Base-by-base conservation (phyloP, 805 yeast species). In the Candida cerambycidarum region DNA sequence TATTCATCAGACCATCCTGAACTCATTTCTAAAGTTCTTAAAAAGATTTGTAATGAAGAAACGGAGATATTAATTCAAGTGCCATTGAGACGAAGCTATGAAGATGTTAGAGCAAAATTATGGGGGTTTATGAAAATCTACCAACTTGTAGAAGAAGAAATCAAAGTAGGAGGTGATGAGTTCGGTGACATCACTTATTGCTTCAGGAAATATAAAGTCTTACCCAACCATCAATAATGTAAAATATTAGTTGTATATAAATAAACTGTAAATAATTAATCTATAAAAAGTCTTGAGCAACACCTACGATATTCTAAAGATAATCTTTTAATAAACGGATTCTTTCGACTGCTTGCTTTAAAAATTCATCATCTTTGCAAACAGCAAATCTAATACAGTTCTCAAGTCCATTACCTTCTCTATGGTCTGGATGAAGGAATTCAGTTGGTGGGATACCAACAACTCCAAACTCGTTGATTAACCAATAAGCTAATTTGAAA, bases 371-470 rank as follows among this genome's bases (percentile, higher is more conserved):
- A 54, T 86, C 96, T 68, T 93, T 93, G 74, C 99, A 93, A 14
- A 93, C 95, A 12, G 99, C 98, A 62, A 93, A 90, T 58, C 99
- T 81, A 47, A 93, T 70, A 59, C 89, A 79, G 54, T 87, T 83
- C 59, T 90, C 96, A 43, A 92, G 89, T 13, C 83, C 80, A 43
- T 78, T 71, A 24, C 85, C 89, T 15, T 47, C 46, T 53, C 71
- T 63, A 51, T 85, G 81, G 46, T 78, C 81, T 8, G 80, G 77
- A 33, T 82, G 76, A 56, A 87, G 80, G 58, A 93, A 93, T 64
- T 92, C 98, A n/a, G 96, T 85, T 21, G 98, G 98, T 9, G 99
- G 99, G 50, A 93, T 93, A 3, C 96, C 85, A 15, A 93, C 98
- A 31, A 93, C 95, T 9, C 99, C 99, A 44, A 92, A 62, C 59